Evolutionary conservation across 495 filamentous ascomycete genomes (phyloP), one percentile per base, ranked within the genome.

Genomic region (Podospora didyma): DNA sequence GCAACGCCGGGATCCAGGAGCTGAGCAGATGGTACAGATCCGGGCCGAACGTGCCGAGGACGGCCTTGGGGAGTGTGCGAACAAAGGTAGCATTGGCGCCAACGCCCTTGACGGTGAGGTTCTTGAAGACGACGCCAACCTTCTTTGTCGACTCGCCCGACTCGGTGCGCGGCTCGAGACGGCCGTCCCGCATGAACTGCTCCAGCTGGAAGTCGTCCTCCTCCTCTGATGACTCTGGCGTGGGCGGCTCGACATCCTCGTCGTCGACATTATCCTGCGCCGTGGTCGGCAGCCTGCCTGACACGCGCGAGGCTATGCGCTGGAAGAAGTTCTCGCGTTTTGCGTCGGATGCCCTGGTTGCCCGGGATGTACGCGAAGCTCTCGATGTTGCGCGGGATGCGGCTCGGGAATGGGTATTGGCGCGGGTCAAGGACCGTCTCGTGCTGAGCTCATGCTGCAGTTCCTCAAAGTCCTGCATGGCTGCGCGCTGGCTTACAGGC

Each of bases 31-130:
- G 77, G 61, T 91, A 95, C 12, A 93, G 67, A 73, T 95, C 90
- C 0, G 89, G 89, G 0, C 90, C 90, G 68, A 95, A 93, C 0
- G 88, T 91, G 4, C 89, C 87, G n/a, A 90, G 53, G 49, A 95
- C 79, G 5, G 89, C 89, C 62, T 89, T 80, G 2, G 89, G 89
- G 0, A 95, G 74, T 0, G 89, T 90, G 17, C 84, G 82, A 17
- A 89, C 88, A 58, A 89, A 88, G 1, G 80, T 82, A 0, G 87
- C 77, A 2, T 82, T 84, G 9, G 82, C 82, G 52, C 84, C 80
- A 9, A 87, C 73, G 39, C 89, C 90, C 69, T 88, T 85, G 35
- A 93, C 90, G 0, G 82, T 89, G 35, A 93, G 75, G 64, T 89
- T 78, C 73, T 88, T 89, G 72, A 89, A 96, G 1, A 92, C 78